Evolutionary conservation across 495 filamentous ascomycete genomes (phyloP), one percentile per base, ranked within the genome.

Genomic region (Xylona heveae): DNA sequence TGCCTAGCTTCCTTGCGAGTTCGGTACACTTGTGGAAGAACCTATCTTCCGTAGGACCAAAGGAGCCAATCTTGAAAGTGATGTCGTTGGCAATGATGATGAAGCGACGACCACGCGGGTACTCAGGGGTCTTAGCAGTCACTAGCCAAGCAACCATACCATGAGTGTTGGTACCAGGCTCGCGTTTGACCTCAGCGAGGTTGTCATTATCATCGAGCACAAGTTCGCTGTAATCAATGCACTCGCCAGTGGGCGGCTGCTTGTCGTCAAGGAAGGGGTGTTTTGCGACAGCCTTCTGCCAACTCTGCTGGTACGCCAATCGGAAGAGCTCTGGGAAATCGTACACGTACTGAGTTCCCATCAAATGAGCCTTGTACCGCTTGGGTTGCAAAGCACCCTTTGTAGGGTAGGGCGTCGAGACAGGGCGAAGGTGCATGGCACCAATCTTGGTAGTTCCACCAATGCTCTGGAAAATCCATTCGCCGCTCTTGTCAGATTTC

Each of bases 1-100:
- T 91, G 29, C 88, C 88, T 33, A 93, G 58, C 57, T 77, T 83
- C 39, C 84, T 66, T 33, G 88, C 88, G 36, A 94, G 63, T 54
- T 97, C 84, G 8, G 88, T 93, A 56, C 88, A 97, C 65, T 94
- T 94, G 61, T 82, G 72, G 71, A 97, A 97, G 71, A 93, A 97
- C 41, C 78, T 77, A 53, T 97, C 88, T 59, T 97, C 88, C 53
- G 69, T 68, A 12, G 88, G 88, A 32, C 88, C 88, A 53, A 97
- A 97, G 10, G 81, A 92, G 44, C 88, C 88, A 44, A 95, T 97
- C 62, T 88, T 88, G 64, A 79, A 95, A 15, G 88, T 97, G 54
- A 97, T 95, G 49, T 97, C 88, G 62, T 97, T 97, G 64, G 88
- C 82, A 34, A 97, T 74, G 39, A 97, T 79, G 49, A 97, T 64